Evolutionary conservation across 1,284 basidiomycete genomes (phyloP).

Genomic region (Spongiforma sp.): DNA sequence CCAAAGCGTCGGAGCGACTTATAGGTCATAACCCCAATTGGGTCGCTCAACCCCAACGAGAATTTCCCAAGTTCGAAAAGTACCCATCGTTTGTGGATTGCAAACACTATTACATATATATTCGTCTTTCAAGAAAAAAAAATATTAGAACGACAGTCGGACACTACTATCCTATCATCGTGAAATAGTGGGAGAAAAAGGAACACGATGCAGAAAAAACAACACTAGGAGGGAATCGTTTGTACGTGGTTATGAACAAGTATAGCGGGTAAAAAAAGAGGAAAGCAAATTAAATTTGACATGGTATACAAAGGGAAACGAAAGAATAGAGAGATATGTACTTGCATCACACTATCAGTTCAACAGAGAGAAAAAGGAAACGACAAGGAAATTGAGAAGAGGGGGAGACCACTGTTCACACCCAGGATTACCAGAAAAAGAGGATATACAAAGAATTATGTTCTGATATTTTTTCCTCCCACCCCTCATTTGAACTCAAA

Average conservation of each 20-base stretch:
- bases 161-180: constrained; percentile 18
- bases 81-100: too few species aligned
- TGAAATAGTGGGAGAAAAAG: background rate
- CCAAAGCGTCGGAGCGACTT: too few species aligned
- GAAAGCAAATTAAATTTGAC: constrained; percentile 29
- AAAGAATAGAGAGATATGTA: constrained; percentile 18
- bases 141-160: constrained; percentile 18
- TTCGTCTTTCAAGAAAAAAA: constrained; percentile 19
- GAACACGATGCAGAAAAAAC: constrained; percentile 11
- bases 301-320: constrained; percentile 24
- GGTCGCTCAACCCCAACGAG: too few species aligned
- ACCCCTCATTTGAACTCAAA: too few species aligned
- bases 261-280: constrained; percentile 9
- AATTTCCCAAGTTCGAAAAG: too few species aligned
- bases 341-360: constrained; percentile 13
- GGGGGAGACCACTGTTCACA: constrained; percentile 33
- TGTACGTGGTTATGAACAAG: constrained; percentile 28
- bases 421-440: constrained; percentile 31
- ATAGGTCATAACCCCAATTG: too few species aligned
- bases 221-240: background rate
- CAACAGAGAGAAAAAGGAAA: constrained; percentile 7
- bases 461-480: constrained; percentile 16
- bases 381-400: background rate
- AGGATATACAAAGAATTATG: constrained; percentile 32
- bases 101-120: constrained; percentile 2